phyloP scores from a whole-genome alignment of 352 stramenopile species.

The Globisporangium spiculum region DNA sequence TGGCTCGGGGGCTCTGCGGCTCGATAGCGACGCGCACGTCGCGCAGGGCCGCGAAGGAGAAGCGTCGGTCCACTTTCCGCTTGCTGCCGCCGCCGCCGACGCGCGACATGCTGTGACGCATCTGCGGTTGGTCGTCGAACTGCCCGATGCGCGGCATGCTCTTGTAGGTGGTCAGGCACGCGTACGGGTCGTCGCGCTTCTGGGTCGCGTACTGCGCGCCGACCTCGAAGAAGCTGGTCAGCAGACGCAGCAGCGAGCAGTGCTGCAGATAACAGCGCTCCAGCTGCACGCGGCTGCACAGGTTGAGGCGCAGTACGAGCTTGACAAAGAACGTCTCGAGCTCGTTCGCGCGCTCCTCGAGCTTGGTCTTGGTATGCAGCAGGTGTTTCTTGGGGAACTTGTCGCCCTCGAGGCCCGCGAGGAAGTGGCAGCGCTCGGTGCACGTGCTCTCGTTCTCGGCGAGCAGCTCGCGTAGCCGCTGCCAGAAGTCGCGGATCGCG shows the following conservation, averaged over 20 bases:
- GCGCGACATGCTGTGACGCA: slow-evolving; percentile 8
- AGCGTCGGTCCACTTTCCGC: slow-evolving; percentile 26
- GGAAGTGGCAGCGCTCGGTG: slow-evolving; percentile 64
- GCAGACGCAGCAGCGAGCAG: slow-evolving; percentile 41
- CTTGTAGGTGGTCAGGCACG: slow-evolving; percentile 22
- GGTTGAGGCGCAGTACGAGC: slow-evolving; percentile 63
- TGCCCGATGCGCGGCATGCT: slow-evolving; percentile 35
- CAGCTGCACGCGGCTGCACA: slow-evolving; percentile 48
- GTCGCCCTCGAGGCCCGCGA: slow-evolving; percentile 59
- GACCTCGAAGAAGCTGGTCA: slow-evolving; percentile 56
- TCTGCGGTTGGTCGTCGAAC: neutral
- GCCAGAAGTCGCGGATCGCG: slow-evolving; percentile 72
- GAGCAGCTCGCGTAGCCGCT: slow-evolving; percentile 37
- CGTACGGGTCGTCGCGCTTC: slow-evolving; percentile 19
- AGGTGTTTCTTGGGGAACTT: slow-evolving; percentile 79
- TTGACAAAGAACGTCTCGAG: slow-evolving; percentile 64
- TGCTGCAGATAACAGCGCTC: slow-evolving; percentile 37
- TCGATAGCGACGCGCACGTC: slow-evolving; percentile 25
- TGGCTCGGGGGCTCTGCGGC: slow-evolving; percentile 7
- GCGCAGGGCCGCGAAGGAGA: slow-evolving; percentile 29
- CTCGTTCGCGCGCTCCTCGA: slow-evolving; percentile 48
- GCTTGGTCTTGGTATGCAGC: slow-evolving; percentile 60
- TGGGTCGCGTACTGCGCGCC: slow-evolving; percentile 15
- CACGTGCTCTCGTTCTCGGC: slow-evolving; percentile 30
- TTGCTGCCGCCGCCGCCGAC: slow-evolving; percentile 19